phyloP scores from a whole-genome alignment of 352 stramenopile species.

The Globisporangium orthogonon region DNA sequence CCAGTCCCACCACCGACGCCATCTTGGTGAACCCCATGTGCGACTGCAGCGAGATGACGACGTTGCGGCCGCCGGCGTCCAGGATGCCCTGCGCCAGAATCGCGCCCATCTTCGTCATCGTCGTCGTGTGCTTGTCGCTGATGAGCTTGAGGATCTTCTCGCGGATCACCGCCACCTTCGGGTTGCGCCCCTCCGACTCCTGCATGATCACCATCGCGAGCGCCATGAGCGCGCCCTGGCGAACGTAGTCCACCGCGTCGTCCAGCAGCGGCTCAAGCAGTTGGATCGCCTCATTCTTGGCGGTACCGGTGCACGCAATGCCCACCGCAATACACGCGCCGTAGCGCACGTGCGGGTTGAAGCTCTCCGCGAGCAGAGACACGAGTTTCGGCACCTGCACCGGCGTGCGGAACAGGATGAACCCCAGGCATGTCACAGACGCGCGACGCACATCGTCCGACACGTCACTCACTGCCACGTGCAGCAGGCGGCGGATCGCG shows the following conservation, averaged over 20 bases:
- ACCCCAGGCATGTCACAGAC: conserved; percentile 95
- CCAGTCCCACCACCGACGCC: conserved; percentile 93
- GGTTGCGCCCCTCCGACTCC: conserved; percentile 86
- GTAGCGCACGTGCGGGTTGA: conserved; percentile 99
- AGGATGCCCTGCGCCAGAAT: conserved; percentile 97
- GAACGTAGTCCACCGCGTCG: conserved; percentile 98
- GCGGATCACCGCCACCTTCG: conserved; percentile 82
- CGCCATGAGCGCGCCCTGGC: conserved; percentile 95
- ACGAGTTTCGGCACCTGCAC: conserved; percentile 92
- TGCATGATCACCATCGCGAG: conserved; percentile 99
- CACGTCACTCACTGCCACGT: conserved; percentile 98
- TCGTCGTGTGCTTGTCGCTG: conserved; percentile 97
- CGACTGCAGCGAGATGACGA: conserved; percentile 94
- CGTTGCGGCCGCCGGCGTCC: conserved; percentile 97
- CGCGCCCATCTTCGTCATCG: conserved; percentile 98
- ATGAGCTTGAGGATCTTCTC: conserved; percentile 89
- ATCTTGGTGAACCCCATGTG: conserved; percentile 98
- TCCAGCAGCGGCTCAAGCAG: conserved; percentile 97
- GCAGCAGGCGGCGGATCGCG: conserved; percentile 94
- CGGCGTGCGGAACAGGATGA: conserved; percentile 97
- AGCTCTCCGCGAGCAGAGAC: conserved; percentile 96
- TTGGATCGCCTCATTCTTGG: conserved; percentile 95
- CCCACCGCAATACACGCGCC: conserved; percentile 98
- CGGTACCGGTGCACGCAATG: conserved; percentile 96
- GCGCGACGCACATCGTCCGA: conserved; percentile 98